Base-by-base conservation (phyloP, 164 flowering plant genomes). In the Akebia trifoliata region DNA sequence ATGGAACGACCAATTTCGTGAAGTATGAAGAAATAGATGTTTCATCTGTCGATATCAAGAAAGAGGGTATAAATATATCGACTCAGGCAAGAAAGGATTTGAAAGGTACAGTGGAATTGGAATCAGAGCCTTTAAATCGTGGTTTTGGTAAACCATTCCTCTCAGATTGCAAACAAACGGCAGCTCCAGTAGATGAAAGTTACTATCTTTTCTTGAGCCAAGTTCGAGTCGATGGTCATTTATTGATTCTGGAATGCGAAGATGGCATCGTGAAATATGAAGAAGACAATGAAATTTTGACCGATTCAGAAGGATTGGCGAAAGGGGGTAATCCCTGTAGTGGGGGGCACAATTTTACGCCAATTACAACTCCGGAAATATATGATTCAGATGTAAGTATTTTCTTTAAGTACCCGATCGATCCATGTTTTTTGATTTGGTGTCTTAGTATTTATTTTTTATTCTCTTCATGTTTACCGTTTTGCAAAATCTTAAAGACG, bases 191-290 rank as follows among this genome's bases (percentile, higher is more conserved):
- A 7, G 76, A 75, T 59, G 69, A 77, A 14, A 62, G 61, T 54
- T 73, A 75, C 57, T 2, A 18, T 37, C 5, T 1, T 8, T 72
- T 71, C 49, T 24, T 69, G 32, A 54, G 45, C 39, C 40, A 37
- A 53, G 45, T 75, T 29, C 63, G 54, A 34, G 15, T 43, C 6
- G 50, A 49, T 12, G 71, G 70, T 25, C 8, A 36, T 1, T 20
- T 7, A 14, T 11, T 65, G 40, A 21, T 51, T 51, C 56, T 61
- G 58, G 54, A 18, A 22, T 11, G 57, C 6, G 63, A 53, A 17
- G 60, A 66, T 47, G 63, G 63, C 18, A 37, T 28, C 36, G 28
- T 72, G 14, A 54, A 5, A 31, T 74, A 74, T 67, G 76, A 72
- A 26, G 59, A 45, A 7, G 54, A 43, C 39, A 49, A 44, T 36